phyloP scores from a whole-genome alignment of 441 rosid genomes.

The Pelargonium cotyledonis region DNA sequence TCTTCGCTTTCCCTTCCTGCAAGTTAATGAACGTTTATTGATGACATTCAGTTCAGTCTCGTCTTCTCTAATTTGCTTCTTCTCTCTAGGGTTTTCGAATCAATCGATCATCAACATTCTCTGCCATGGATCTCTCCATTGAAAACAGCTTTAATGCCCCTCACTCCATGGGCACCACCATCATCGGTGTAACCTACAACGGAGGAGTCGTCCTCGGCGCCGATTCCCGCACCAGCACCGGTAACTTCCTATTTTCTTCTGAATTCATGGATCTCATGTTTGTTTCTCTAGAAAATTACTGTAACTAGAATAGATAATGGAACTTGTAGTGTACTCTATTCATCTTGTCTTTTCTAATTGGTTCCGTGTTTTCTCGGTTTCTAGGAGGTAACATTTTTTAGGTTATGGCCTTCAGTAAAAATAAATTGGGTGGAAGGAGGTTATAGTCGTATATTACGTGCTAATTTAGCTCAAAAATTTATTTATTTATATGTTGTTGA shows the following conservation, averaged over 20 bases:
- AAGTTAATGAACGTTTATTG: background rate
- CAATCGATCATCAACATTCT: background rate
- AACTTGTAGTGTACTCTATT: background rate
- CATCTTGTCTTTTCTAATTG: background rate
- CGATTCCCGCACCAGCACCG: slow-evolving; percentile 86
- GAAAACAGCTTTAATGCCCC: slow-evolving; percentile 8
- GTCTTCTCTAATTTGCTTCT: background rate
- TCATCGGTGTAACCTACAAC: slow-evolving; percentile 11
- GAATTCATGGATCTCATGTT: background rate
- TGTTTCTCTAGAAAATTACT: background rate
- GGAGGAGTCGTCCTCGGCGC: slow-evolving; percentile 12
- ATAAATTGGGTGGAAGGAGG: background rate
- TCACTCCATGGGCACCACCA: slow-evolving; percentile 12
- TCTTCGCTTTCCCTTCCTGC: background rate
- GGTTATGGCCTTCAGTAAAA: background rate
- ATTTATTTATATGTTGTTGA: background rate
- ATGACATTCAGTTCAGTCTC: background rate
- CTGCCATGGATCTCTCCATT: slow-evolving; percentile 7
- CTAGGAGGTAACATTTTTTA: background rate
- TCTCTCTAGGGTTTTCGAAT: slow-evolving; percentile 4
- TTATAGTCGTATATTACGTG: background rate
- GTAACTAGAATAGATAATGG: too few relatives aligned
- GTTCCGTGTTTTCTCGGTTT: background rate
- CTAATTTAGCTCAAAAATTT: background rate
- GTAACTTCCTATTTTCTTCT: slow-evolving; percentile 27